These are phyloP conservation scores for Geranomyces michiganensis DNA, from an alignment of 192 early-diverging fungal species.

Conservation along the genomic window DNA sequence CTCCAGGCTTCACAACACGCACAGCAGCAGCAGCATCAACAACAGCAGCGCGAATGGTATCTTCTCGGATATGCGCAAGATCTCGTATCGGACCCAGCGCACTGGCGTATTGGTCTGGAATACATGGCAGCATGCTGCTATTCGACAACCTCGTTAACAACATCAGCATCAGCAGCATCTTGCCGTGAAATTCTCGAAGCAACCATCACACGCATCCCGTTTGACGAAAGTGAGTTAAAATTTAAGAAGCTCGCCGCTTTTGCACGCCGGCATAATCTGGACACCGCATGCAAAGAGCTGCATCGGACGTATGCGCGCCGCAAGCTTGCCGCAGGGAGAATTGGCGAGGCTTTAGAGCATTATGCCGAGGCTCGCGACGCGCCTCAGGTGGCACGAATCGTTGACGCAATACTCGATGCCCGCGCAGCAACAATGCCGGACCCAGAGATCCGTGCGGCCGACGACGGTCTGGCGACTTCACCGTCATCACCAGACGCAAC, in stretches of 20 bases:
- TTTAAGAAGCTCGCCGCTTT: slow-evolving; percentile 57
- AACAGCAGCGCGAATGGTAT: slow-evolving; percentile 24
- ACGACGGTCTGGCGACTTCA: too few relatives aligned
- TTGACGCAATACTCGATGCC: slow-evolving; percentile 57
- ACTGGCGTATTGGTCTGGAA: slow-evolving; percentile 59
- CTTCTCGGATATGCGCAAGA: slow-evolving; percentile 31
- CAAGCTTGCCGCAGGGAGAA: slow-evolving; percentile 55
- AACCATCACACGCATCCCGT: slow-evolving; percentile 50
- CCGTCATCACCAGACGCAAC: slow-evolving; percentile 36
- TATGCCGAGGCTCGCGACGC: slow-evolving; percentile 58
- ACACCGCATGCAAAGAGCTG: slow-evolving; percentile 36
- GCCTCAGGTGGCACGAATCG: slow-evolving; percentile 52
- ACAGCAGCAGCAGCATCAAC: background rate
- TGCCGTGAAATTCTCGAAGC: slow-evolving; percentile 32
- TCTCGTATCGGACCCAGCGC: slow-evolving; percentile 11
- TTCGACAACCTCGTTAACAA: too few relatives aligned
- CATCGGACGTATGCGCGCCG: slow-evolving; percentile 53
- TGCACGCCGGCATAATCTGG: slow-evolving; percentile 48
- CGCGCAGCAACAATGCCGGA: slow-evolving; percentile 41
- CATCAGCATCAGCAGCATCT: slow-evolving; percentile 1
- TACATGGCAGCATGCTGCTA: slow-evolving; percentile 43
- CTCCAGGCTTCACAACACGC: background rate
- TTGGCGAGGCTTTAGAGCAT: slow-evolving; percentile 65
- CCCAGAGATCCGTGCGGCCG: too few relatives aligned
- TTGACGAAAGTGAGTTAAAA: slow-evolving; percentile 49